Evolutionary conservation across 768 basidiomycete genomes (phyloP), one percentile per base, ranked within the genome.

Genomic region (Collybia nuda): DNA sequence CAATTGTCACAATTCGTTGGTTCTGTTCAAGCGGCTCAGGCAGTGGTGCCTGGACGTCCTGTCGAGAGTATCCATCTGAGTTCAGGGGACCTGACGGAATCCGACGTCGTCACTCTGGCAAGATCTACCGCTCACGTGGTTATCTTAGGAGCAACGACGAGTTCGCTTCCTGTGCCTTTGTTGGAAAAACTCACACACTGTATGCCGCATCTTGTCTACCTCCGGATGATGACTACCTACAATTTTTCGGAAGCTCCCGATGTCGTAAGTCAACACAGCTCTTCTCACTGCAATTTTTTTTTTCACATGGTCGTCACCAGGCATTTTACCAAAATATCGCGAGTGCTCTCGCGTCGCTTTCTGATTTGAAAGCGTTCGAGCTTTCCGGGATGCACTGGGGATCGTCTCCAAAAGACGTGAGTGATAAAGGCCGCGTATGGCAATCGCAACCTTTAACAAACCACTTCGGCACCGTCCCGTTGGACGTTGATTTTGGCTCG

Each of bases 301-400:
- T 56, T 59, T 63, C 60, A 57, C 50, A 44, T 55, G 55, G 45
- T 59, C 52, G 57, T 50, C 48, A 15, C 24, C 60, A 90, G 85
- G 71, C 75, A 17, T 86, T 86, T 61, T 85, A 85, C 58, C 70
- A 80, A 41, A 75, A 84, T 54, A 79, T 86, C 38, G 78, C 85
- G 47, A 67, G 68, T 42, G 70, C 74, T 5, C 73, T 91, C 53
- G 71, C 76, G n/a, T 75, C 76, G 6, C 77, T 90, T 54, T 69
- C 79, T n/a, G 68, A 79, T 48, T 76, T 90, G 29, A 70, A 77
- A 54, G 78, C 80, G 40, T 88, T 88, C 59, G 88, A 90, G 62
- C 78, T 90, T 23, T 84, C 79, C 41, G 89, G 88, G 28, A 81
- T 90, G 68, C 85, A 85, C 56, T 90, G 88, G 86, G 75, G 78